A percentile compares a stretch with the other conserved stretches of the same genome.
Conservation (phyloP, 768 basidiomycete species). For the Lentinula sp. region DNA sequence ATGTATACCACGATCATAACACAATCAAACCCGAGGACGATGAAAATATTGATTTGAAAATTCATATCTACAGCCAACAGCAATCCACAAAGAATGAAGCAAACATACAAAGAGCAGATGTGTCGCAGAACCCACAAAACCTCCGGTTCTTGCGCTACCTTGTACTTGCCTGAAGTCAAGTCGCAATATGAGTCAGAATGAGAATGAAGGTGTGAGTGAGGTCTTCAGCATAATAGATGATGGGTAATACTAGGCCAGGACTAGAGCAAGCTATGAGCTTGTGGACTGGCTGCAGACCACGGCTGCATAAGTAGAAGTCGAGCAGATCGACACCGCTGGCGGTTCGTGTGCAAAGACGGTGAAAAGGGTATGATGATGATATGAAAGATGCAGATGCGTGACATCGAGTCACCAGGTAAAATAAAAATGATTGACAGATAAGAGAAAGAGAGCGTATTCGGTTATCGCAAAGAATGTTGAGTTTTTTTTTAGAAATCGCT, state of each 20-base stretch:
- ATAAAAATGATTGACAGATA: neutral
- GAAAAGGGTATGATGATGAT: neutral
- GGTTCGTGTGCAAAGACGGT: neutral
- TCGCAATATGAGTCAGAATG: neutral
- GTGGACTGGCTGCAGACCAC: neutral
- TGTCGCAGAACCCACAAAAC: neutral
- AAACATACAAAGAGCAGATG: neutral
- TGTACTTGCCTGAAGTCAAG: neutral
- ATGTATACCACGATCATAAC: no score
- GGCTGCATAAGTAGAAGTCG: neutral
- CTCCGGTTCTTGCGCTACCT: neutral
- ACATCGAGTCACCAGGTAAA: neutral
- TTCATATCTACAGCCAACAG: no score
- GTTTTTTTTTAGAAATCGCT: neutral
- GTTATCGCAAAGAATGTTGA: neutral
- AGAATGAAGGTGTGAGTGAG: neutral
- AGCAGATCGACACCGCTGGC: neutral
- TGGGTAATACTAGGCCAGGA: neutral
- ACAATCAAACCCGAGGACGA: no score
- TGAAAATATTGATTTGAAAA: no score
- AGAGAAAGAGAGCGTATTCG: neutral
- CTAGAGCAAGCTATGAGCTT: neutral
- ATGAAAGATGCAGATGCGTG: neutral
- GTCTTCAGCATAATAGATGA: neutral
- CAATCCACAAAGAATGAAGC: neutral